phyloP scores from a whole-genome alignment of 345 rosid genomes.

The Erysimum cheiranthoides region DNA sequence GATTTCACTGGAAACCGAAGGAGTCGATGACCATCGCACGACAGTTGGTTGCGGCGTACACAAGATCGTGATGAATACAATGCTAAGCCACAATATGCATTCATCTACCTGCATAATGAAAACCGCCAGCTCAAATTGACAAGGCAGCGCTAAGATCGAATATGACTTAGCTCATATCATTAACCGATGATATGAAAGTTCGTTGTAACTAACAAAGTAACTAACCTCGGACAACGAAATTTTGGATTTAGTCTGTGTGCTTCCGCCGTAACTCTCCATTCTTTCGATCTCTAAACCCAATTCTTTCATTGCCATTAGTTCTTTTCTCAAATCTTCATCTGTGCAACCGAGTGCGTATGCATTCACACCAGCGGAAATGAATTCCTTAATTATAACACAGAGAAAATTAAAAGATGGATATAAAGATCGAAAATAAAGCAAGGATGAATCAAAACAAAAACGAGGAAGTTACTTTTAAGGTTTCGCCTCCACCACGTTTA shows the following conservation, averaged over 20 bases:
- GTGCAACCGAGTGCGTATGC: slow-evolving; percentile 92
- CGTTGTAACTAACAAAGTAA: not conserved
- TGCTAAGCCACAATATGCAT: slow-evolving; percentile 91
- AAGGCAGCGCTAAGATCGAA: not conserved
- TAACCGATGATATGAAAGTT: not conserved
- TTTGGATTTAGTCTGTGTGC: slow-evolving; percentile 69
- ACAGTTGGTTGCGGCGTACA: slow-evolving; percentile 95
- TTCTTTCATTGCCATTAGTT: slow-evolving; percentile 73
- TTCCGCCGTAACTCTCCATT: slow-evolving; percentile 64
- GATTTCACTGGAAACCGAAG: slow-evolving; percentile 69
- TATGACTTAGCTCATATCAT: not conserved
- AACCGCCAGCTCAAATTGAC: not conserved
- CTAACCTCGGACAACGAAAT: slow-evolving; percentile 69
- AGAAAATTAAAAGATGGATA: slow-evolving; percentile 21
- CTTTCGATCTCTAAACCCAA: slow-evolving; percentile 67
- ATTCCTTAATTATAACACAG: slow-evolving; percentile 57
- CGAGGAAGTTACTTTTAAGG: slow-evolving; percentile 63
- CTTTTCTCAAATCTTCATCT: slow-evolving; percentile 73
- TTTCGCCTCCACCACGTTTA: slow-evolving; percentile 94
- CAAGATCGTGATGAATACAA: slow-evolving; percentile 86
- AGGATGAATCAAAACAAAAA: not conserved
- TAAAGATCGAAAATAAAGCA: slow-evolving; percentile 20
- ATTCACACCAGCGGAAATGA: slow-evolving; percentile 84
- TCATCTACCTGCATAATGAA: slow-evolving; percentile 66
- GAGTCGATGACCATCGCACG: slow-evolving; percentile 81